Evolutionary conservation across 1,284 basidiomycete species (phyloP).

Genomic region (Porodaedalea pini): DNA sequence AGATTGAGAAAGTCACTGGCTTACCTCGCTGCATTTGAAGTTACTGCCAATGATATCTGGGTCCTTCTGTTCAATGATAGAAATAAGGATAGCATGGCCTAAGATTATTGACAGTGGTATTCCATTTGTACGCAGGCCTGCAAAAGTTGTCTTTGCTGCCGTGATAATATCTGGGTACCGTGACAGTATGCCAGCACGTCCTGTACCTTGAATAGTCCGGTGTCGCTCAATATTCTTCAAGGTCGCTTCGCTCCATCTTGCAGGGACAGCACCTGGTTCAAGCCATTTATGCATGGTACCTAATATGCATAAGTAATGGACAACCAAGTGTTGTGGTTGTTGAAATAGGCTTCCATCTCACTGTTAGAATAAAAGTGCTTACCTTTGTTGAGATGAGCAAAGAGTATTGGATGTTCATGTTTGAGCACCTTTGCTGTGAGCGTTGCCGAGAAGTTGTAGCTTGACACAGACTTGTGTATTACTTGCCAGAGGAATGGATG

Average conservation of each 20-base stretch:
- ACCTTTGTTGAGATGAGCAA: background rate
- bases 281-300: background rate
- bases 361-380: background rate
- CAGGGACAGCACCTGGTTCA: no score
- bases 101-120: background rate
- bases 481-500: background rate
- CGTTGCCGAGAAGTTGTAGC: background rate
- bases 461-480: background rate
- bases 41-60: background rate
- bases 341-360: no score
- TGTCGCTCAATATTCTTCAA: background rate
- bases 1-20: no score
- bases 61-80: background rate
- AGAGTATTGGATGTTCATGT: background rate
- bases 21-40: constrained; percentile 2
- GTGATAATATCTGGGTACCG: background rate
- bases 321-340: no score
- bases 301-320: background rate
- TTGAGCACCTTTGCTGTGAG: background rate
- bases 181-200: background rate
- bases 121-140: background rate
- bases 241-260: background rate
- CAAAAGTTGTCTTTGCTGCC: background rate
- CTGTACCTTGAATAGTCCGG: background rate
- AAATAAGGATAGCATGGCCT: background rate